Base-by-base conservation (phyloP, 2,329 filamentous ascomycete species). In the Pseudogymnoascus sp. region DNA sequence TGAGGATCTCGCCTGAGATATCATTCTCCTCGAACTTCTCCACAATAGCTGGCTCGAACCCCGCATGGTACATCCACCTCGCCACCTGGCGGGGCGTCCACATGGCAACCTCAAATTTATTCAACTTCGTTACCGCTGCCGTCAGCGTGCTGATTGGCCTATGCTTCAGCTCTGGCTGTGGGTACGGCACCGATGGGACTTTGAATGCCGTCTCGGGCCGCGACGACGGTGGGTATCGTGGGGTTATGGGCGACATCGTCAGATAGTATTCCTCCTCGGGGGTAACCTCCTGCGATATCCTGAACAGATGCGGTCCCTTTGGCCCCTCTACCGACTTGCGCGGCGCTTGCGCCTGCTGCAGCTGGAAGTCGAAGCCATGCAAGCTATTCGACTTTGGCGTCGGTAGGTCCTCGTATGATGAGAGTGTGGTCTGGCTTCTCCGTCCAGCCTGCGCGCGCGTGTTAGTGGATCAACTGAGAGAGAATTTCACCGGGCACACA, bases 11-110 rank as follows among this genome's bases (percentile, higher is more conserved):
- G 12, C 93, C 93, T 25, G 88, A 91, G 72, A 99, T 97, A 71
- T 99, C 93, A 73, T 99, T 95, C 68, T 88, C 83, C 64, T 92
- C 81, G 69, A 99, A 97, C 67, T 88, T 90, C 69, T 95, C 87
- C 9, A 94, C 87, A 58, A 93, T 81, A 6, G 81, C 77, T 59
- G 84, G 77, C 71, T 96, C 92, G 71, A 96, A 86, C 67, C 90
- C 91, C 47, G 86, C 84, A 72, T 90, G 84, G 69, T 87, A 83
- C 91, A 97, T 94, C 83, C 90, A 94, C 70, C 89, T 85, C 61
- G 89, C 88, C 43, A 94, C 89, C 75, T 91, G 87, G 70, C 86
- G 81, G 2, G 89, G 86, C 12, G 83, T 81, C 90, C 89, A 94
- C 47, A 77, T 76, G 14, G 81, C 78, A 63, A 93, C 79, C 58